Evolutionary conservation across 2,329 filamentous ascomycete genomes (phyloP).

Genomic region (Colletotrichum euphorbiae): DNA sequence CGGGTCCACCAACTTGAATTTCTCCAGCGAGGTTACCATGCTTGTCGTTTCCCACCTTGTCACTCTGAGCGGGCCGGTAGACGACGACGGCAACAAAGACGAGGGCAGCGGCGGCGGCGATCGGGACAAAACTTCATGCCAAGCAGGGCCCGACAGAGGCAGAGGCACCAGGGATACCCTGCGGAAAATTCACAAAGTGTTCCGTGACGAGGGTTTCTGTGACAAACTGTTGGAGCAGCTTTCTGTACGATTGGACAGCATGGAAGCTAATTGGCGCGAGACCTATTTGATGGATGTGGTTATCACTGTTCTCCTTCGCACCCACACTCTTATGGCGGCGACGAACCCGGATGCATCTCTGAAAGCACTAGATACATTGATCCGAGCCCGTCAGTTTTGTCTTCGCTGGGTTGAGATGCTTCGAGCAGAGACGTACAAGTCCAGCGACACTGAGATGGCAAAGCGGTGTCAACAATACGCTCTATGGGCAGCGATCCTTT

Average conservation of each 20-base stretch:
- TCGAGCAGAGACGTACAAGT: slow-evolving; percentile 55
- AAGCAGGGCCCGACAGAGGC: background rate
- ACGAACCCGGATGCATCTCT: slow-evolving; percentile 20
- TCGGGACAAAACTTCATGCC: background rate
- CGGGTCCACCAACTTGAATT: slow-evolving; percentile 67
- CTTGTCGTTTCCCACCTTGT: slow-evolving; percentile 63
- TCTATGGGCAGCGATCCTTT: slow-evolving; percentile 68
- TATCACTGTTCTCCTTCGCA: slow-evolving; percentile 61
- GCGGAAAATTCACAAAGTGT: slow-evolving; percentile 60
- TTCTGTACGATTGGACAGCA: slow-evolving; percentile 52
- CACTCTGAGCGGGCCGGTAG: slow-evolving; percentile 65
- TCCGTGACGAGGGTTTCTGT: slow-evolving; percentile 64
- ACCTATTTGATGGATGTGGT: slow-evolving; percentile 67
- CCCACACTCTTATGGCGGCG: slow-evolving; percentile 43
- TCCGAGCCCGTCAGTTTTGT: slow-evolving; percentile 55
- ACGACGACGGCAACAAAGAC: slow-evolving; percentile 6
- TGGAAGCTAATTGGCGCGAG: slow-evolving; percentile 70
- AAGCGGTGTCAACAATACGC: slow-evolving; percentile 57
- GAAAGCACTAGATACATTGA: slow-evolving; percentile 51
- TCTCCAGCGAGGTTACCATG: slow-evolving; percentile 64
- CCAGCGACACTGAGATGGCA: slow-evolving; percentile 51
- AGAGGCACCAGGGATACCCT: slow-evolving; percentile 45
- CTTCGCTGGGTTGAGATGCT: slow-evolving; percentile 63
- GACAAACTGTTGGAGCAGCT: slow-evolving; percentile 60
- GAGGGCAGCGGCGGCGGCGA: background rate